phyloP scores from a whole-genome alignment of 2,329 filamentous ascomycete genomes.

The Aspergillus sclerotialis region DNA sequence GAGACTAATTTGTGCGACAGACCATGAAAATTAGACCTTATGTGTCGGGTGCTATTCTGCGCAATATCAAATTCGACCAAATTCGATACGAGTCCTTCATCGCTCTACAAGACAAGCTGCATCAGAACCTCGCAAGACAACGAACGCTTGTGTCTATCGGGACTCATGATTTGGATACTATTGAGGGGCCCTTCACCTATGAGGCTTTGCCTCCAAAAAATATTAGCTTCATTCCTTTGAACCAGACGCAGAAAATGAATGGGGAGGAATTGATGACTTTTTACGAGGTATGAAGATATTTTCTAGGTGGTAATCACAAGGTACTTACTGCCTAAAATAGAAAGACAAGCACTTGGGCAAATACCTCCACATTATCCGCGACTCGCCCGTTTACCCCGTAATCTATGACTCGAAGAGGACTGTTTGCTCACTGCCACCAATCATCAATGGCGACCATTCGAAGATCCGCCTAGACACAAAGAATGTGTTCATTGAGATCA shows the following conservation, averaged over 20 bases:
- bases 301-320: background rate
- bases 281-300: conserved; percentile 55
- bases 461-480: conserved; percentile 89
- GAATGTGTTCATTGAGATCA: conserved; percentile 96
- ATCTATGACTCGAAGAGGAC: conserved; percentile 83
- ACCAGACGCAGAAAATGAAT: conserved; percentile 84
- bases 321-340: conserved; percentile 36
- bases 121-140: conserved; percentile 90
- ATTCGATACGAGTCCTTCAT: conserved; percentile 97
- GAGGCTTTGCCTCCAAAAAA: conserved; percentile 87
- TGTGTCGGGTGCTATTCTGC: conserved; percentile 80
- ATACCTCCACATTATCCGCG: conserved; percentile 89
- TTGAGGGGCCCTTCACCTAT: conserved; percentile 93
- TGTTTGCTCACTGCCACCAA: conserved; percentile 90
- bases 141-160: conserved; percentile 93
- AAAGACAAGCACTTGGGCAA: conserved; percentile 86
- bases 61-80: conserved; percentile 86
- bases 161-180: conserved; percentile 89
- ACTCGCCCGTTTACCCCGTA: conserved; percentile 89
- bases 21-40: conserved; percentile 78
- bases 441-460: conserved; percentile 95
- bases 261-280: conserved; percentile 86
- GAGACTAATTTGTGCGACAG: conserved; percentile 22
- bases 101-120: conserved; percentile 91
- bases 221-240: conserved; percentile 84